Base-by-base conservation (phyloP, 2,329 filamentous ascomycete genomes). In the Penicillium rolfsii region DNA sequence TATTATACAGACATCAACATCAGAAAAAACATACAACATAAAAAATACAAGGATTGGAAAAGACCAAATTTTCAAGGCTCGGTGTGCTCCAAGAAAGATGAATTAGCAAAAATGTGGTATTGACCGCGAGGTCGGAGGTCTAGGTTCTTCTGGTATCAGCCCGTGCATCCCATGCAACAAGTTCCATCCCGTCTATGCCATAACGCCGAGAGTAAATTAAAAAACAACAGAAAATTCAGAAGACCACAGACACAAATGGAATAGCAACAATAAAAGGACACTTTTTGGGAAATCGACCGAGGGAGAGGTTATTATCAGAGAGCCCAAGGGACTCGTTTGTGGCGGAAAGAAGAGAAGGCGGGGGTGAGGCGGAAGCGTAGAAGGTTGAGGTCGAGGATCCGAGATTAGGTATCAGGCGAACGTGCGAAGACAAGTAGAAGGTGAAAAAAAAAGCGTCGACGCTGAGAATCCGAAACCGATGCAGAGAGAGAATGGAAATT, bases 131-230 rank as follows among this genome's bases (percentile, higher is more conserved):
- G 75, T 75, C 75, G 62, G 69, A 67, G 66, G 67, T 77, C 75
- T 77, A 77, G 58, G 60, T 67, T 67, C 68, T 70, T 69, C 70
- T 76, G 74, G 75, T 77, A 77, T 76, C 74, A 76, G 70, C 66
- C 73, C 73, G 72, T 74, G 70, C 67, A 73, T 74, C 69, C 73
- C 73, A 72, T 64, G 64, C 59, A 69, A 71, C 57, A 64, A 66
- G 30, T 60, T 69, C 71, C 67, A 52, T 72, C 69, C 75, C 67
- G 68, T 77, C 75, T 77, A 77, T 76, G 55, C 67, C 71, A 69
- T 58, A 77, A 76, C 75, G 74, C 75, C 75, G 64, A 66, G 55
- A 66, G 56, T 55, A 66, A 65, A 63, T 22, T 1, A 33, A 19
- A 33, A n/a, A 59, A 55, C 64, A 52, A 22, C 19, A 22, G 19